Percentiles rank a stretch among this genome's conserved stretches.
These are phyloP conservation scores for Solanum dulcamara DNA, from an alignment of 257 asterid species.

Conservation along the genomic window DNA sequence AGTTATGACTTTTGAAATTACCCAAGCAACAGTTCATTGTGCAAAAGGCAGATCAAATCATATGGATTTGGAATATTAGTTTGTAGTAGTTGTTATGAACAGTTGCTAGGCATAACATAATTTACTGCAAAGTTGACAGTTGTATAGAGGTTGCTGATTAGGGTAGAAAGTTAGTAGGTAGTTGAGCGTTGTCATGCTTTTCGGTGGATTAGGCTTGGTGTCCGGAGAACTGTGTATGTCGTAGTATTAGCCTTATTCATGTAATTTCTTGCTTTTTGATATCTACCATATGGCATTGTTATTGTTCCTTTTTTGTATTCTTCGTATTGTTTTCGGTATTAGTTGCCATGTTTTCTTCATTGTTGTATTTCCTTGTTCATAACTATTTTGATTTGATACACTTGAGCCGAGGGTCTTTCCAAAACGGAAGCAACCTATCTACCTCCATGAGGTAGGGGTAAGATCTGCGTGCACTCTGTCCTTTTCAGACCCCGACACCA, in stretches of 20 bases:
- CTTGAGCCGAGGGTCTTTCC: not conserved
- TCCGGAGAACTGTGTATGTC: not conserved
- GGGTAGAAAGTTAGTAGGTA: not conserved
- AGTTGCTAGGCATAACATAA: not conserved
- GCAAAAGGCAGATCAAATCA: not conserved
- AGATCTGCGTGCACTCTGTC: not conserved
- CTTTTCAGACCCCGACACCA: too few species aligned
- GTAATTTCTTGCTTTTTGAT: not conserved
- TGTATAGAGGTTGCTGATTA: not conserved
- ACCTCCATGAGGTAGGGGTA: not conserved
- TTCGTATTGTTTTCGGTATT: not conserved
- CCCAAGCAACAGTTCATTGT: not conserved
- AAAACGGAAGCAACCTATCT: not conserved
- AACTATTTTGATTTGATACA: not conserved
- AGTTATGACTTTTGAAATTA: not conserved
- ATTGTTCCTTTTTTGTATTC: not conserved
- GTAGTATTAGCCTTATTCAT: not conserved
- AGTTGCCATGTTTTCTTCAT: not conserved
- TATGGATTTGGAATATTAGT: not conserved
- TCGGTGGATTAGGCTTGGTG: not conserved
- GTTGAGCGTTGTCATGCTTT: not conserved
- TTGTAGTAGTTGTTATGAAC: not conserved
- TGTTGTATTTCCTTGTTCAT: not conserved
- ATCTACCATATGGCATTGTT: not conserved
- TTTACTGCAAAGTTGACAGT: not conserved